Base-by-base conservation (phyloP, 2,329 filamentous ascomycete species). In the Diaporthe destruens region DNA sequence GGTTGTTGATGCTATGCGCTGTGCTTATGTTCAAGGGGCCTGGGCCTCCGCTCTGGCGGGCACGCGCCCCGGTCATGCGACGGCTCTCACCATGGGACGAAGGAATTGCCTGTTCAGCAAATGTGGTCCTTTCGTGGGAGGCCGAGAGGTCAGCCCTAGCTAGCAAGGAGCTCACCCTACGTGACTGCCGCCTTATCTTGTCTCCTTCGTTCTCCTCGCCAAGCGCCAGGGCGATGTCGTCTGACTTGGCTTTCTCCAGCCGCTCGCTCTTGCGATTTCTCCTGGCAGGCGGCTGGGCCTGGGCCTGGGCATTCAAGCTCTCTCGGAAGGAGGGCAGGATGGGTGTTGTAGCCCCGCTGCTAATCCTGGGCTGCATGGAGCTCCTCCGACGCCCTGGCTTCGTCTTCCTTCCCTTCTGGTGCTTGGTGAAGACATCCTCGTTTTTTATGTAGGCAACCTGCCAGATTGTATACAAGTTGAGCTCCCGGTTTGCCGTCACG, bases 151-250 rank as follows among this genome's bases (percentile, higher is more conserved):
- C 96, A 42, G 94, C 93, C 77, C 96, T 89, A 20, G 95, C 95
- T 69, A 98, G 86, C 83, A 98, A 89, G 20, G 96, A 98, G 84
- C 96, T 99, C 34, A 98, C 93, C 66, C 96, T 90, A 55, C 96
- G 90, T 23, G 90, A 92, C 74, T 89, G 90, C 73, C 90, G 85
- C 67, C 90, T 84, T 0, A 87, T 87, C 16, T 85, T 85, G 20
- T 86, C 85, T n/a, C 81, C 79, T 14, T 84, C 85, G 71, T 87
- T 87, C 71, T 94, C 92, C 54, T 93, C 88, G 71, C 93, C 93
- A n/a, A 96, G 82, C 0, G 92, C 90, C 3, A 92, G 88, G 3
- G 91, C 92, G 55, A 94, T 85, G 75, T 93, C 91, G 54, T 90
- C 79, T 0, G 87, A 83, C 29, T 63, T 72, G 32, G 71, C 57